Conservation (phyloP, 768 basidiomycete species). For the Podaxis pistillaris region DNA sequence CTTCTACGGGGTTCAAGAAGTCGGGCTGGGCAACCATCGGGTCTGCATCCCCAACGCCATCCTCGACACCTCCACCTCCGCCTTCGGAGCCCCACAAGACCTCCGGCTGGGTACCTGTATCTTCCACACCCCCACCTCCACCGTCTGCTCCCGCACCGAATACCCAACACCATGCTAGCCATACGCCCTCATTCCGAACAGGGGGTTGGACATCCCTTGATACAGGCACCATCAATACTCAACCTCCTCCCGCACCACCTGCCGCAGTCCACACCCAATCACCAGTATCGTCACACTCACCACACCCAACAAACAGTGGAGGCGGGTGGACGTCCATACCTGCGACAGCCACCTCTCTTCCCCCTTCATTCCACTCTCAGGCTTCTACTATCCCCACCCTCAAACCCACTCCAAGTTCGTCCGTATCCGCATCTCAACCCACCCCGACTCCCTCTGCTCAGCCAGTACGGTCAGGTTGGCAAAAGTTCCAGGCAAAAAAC, state of each 20-base stretch:
- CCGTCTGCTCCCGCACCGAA: conserved; percentile 13
- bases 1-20: conserved; percentile 36
- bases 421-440: conserved; percentile 5
- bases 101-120: conserved; percentile 11
- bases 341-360: conserved; percentile 20
- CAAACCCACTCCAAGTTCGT: background rate
- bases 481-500: conserved; percentile 49
- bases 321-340: conserved; percentile 19
- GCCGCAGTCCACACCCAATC: conserved; percentile 21
- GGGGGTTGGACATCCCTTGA: conserved; percentile 72
- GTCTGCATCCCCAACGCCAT: conserved; percentile 19
- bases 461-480: conserved; percentile 50
- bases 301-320: conserved; percentile 17
- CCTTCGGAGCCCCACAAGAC: conserved; percentile 16
- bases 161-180: conserved; percentile 13
- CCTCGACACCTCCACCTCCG: conserved; percentile 17
- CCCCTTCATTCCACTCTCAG: conserved; percentile 1
- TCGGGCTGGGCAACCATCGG: conserved; percentile 52
- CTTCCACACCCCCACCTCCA: conserved; percentile 18
- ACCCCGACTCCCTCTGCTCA: conserved; percentile 23
- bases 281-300: conserved; percentile 23
- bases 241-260: conserved; percentile 20
- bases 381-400: background rate
- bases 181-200: conserved; percentile 51
- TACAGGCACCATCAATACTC: conserved; percentile 34